Evolutionary conservation across 2,329 filamentous ascomycete genomes (phyloP).

Genomic region (Talaromyces verruculosus): DNA sequence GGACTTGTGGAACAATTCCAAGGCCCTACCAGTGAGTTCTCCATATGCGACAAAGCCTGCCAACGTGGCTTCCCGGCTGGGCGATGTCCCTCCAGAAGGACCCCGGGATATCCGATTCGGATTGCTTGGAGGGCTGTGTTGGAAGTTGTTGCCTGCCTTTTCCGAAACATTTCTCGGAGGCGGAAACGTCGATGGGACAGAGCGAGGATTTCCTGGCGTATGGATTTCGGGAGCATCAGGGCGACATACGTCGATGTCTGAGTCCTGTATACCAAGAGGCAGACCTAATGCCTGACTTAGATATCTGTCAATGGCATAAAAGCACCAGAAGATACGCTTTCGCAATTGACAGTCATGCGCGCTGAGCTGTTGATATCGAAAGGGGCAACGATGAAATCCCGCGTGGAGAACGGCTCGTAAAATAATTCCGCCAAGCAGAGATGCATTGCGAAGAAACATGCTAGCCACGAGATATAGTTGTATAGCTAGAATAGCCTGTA

Average conservation of each 20-base stretch:
- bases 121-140: not conserved
- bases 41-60: constrained; percentile 43
- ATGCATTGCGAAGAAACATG: constrained; percentile 52
- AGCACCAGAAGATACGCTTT: constrained; percentile 46
- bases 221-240: constrained; percentile 45
- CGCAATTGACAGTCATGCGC: constrained; percentile 42
- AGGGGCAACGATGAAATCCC: constrained; percentile 54
- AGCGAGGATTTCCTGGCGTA: constrained; percentile 27
- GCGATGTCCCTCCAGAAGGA: not conserved
- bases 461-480: constrained; percentile 52
- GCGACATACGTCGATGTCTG: constrained; percentile 49
- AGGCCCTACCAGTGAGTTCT: constrained; percentile 41
- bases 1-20: constrained; percentile 46
- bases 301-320: constrained; percentile 45
- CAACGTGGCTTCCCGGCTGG: constrained; percentile 35
- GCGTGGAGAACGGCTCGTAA: constrained; percentile 51
- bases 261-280: constrained; percentile 44
- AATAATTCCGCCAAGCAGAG: constrained; percentile 50
- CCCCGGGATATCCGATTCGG: not conserved
- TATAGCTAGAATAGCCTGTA: constrained; percentile 52
- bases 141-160: not conserved
- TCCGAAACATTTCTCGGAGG: not conserved
- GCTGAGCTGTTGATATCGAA: constrained; percentile 50
- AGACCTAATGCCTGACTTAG: constrained; percentile 43
- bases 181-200: constrained; percentile 11